A percentile compares a stretch with the other conserved stretches of the same genome.
These are phyloP conservation scores for Teunomyces tritomae DNA, from an alignment of 805 yeast genomes.

Conservation along the genomic window DNA sequence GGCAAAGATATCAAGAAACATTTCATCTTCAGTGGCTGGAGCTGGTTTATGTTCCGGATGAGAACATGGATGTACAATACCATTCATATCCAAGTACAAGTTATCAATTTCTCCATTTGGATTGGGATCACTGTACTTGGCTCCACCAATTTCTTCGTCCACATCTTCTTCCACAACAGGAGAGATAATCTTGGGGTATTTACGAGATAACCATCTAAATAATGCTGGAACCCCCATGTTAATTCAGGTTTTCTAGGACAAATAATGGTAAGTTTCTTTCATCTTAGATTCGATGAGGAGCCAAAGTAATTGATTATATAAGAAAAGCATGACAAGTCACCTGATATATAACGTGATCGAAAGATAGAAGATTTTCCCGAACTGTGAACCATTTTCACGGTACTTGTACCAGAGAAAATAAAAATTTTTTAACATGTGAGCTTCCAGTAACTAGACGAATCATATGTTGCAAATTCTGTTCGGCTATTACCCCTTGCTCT, in stretches of 20 bases:
- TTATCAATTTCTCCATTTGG: constrained; percentile 97
- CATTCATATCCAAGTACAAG: constrained; percentile 94
- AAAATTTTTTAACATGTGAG: not conserved
- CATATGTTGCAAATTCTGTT: not conserved
- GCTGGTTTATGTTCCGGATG: constrained; percentile 97
- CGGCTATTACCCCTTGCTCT: too few species aligned
- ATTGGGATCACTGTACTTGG: constrained; percentile 70
- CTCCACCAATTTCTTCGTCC: constrained; percentile 46
- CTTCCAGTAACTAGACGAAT: too few species aligned
- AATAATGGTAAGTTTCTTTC: not conserved
- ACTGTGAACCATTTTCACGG: not conserved
- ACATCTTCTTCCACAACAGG: constrained; percentile 81
- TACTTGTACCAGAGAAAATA: not conserved
- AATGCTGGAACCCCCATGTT: constrained; percentile 96
- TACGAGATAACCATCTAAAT: constrained; percentile 90
- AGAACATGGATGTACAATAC: constrained; percentile 98
- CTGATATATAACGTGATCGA: not conserved
- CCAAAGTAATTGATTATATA: not conserved
- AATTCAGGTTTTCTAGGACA: not conserved
- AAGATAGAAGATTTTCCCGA: not conserved
- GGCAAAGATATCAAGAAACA: constrained; percentile 89
- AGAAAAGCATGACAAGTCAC: not conserved
- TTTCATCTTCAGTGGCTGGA: constrained; percentile 94
- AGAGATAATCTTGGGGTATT: constrained; percentile 90
- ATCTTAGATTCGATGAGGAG: constrained; percentile 1